Conservation (phyloP, 495 filamentous ascomycete genomes). For the Penicillium soppii region DNA sequence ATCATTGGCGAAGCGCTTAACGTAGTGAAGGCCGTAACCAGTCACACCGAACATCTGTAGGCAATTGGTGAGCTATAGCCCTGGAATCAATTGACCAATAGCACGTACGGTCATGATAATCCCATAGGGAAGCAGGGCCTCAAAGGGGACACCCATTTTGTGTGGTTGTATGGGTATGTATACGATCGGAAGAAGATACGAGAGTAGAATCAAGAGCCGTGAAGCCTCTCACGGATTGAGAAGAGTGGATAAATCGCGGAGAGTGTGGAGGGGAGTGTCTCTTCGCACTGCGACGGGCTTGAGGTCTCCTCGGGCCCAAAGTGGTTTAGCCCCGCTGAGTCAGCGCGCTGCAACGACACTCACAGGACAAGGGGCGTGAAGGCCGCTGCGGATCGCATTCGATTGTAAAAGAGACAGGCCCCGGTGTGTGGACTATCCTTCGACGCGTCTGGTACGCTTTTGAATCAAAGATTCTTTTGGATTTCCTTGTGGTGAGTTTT, state of each 20-base stretch:
- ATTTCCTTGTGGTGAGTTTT: constrained; percentile 24
- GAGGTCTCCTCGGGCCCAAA: constrained; percentile 34
- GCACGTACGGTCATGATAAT: constrained; percentile 79
- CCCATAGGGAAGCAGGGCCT: constrained; percentile 89
- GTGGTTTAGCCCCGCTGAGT: constrained; percentile 45
- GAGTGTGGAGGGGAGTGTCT: constrained; percentile 25
- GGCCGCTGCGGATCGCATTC: constrained; percentile 36
- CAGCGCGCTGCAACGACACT: constrained; percentile 45
- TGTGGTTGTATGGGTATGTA: constrained; percentile 2
- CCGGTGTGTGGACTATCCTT: constrained; percentile 29
- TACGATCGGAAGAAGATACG: neutral
- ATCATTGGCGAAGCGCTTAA: constrained; percentile 80
- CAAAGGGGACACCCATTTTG: constrained; percentile 93
- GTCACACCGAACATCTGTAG: constrained; percentile 88
- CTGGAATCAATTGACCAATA: constrained; percentile 16
- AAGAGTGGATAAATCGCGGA: constrained; percentile 12
- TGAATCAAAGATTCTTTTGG: constrained; percentile 10
- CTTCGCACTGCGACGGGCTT: constrained; percentile 9
- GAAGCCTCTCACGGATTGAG: constrained; percentile 8
- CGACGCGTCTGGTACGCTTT: constrained; percentile 36
- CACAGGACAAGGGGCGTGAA: constrained; percentile 36
- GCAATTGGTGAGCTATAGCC: constrained; percentile 29
- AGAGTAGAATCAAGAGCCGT: constrained; percentile 1
- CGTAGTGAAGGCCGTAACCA: constrained; percentile 69
- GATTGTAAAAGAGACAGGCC: constrained; percentile 29